Evolutionary conservation across 1,284 basidiomycete genomes (phyloP).

Genomic region (Butyriboletus appendiculatus): DNA sequence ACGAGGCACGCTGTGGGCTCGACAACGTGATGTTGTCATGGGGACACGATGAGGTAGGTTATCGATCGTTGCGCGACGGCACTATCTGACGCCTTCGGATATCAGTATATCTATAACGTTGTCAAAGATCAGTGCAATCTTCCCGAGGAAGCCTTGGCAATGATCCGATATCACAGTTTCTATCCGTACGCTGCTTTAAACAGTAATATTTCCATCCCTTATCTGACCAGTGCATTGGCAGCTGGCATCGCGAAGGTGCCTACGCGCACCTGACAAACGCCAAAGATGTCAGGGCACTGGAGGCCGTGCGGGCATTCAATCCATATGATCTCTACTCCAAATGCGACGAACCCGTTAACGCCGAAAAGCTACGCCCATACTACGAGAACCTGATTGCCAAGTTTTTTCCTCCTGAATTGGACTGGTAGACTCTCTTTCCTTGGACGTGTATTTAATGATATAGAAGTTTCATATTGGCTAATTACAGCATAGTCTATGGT

Average conservation of each 20-base stretch:
- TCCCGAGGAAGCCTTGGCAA: constrained; percentile 81
- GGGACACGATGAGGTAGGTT: constrained; percentile 82
- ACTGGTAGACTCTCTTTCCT: constrained; percentile 59
- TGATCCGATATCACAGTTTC: constrained; percentile 95
- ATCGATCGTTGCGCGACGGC: constrained; percentile 3
- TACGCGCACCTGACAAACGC: constrained; percentile 79
- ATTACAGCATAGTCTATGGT: not conserved
- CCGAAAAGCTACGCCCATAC: constrained; percentile 73
- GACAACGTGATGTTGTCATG: constrained; percentile 91
- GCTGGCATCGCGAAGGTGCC: constrained; percentile 86
- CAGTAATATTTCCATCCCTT: not conserved
- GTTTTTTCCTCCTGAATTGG: constrained; percentile 78
- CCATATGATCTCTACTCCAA: constrained; percentile 94
- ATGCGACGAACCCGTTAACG: constrained; percentile 68
- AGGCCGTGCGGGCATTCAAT: constrained; percentile 78
- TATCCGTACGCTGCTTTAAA: constrained; percentile 61
- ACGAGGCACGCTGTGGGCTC: constrained; percentile 81
- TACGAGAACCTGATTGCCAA: constrained; percentile 82
- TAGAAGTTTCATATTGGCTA: constrained; percentile 7
- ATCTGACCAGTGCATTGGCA: constrained; percentile 22
- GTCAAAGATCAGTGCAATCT: constrained; percentile 79
- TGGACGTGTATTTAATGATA: not conserved
- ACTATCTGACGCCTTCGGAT: constrained; percentile 16
- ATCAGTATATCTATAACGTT: constrained; percentile 75
- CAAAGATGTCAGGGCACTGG: constrained; percentile 60